A percentile compares a stretch with the other conserved stretches of the same genome.
phyloP scores from a whole-genome alignment of 495 filamentous ascomycete genomes.

The Tetracladium marchalianum region DNA sequence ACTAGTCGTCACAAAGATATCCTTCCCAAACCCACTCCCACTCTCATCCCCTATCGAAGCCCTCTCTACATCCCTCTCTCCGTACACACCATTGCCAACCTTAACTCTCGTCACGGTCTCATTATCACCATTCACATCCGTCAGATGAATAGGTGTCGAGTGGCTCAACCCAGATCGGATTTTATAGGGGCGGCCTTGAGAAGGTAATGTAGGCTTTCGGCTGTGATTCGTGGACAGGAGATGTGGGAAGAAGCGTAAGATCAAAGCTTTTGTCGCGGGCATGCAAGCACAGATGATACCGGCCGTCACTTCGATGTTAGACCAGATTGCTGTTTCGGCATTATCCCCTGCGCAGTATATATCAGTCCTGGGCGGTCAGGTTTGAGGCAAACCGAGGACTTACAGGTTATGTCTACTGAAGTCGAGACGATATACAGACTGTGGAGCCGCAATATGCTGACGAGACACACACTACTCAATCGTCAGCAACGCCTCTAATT shows the following conservation, averaged over 20 bases:
- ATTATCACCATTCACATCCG: too few relatives aligned
- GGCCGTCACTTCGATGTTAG: conserved; percentile 27
- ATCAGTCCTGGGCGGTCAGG: background rate
- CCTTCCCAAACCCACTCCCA: too few relatives aligned
- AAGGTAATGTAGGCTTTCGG: too few relatives aligned
- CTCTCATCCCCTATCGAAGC: too few relatives aligned
- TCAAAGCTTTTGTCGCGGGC: conserved; percentile 30
- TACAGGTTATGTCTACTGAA: conserved; percentile 25
- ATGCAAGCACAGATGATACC: conserved; percentile 26
- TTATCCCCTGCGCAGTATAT: conserved; percentile 13
- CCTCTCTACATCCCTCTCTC: too few relatives aligned
- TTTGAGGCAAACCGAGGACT: background rate
- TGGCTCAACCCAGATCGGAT: too few relatives aligned
- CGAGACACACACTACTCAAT: conserved; percentile 1
- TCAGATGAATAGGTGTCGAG: too few relatives aligned
- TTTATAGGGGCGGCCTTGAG: too few relatives aligned
- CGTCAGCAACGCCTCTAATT: too few relatives aligned
- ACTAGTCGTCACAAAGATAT: too few relatives aligned
- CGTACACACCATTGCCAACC: too few relatives aligned
- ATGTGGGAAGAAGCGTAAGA: conserved; percentile 26
- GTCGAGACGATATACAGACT: conserved; percentile 27
- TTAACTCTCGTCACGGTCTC: too few relatives aligned
- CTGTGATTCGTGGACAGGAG: conserved; percentile 21
- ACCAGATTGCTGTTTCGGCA: conserved; percentile 33
- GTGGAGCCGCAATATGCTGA: conserved; percentile 33